These are phyloP conservation scores for Rhamnella rubrinervis DNA, from an alignment of 331 rosid species.

Conservation along the genomic window DNA sequence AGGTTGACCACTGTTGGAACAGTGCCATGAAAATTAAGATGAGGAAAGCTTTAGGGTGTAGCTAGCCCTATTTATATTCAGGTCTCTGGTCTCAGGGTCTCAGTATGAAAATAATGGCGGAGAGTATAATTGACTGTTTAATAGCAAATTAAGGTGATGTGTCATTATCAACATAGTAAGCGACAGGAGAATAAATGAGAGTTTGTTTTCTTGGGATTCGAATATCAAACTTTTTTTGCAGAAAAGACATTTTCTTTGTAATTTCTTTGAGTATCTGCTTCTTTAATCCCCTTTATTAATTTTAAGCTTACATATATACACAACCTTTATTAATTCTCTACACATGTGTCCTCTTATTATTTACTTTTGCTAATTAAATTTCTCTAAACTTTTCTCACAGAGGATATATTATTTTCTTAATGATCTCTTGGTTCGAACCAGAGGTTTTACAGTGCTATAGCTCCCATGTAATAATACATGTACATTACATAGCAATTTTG, in stretches of 20 bases:
- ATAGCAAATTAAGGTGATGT: constrained; percentile 52
- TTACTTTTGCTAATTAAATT: no score
- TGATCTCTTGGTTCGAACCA: no score
- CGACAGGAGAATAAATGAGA: constrained; percentile 59
- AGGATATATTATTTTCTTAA: no score
- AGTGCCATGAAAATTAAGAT: constrained; percentile 21
- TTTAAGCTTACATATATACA: neutral
- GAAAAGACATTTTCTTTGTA: neutral
- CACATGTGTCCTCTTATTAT: no score
- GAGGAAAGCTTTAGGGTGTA: neutral
- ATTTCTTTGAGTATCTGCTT: neutral
- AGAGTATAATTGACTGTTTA: constrained; percentile 46
- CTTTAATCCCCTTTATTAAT: neutral
- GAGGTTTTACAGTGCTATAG: no score
- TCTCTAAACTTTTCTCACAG: no score
- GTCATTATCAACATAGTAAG: constrained; percentile 56
- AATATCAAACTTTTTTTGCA: constrained; percentile 24
- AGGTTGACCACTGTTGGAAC: constrained; percentile 18
- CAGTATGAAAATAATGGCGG: constrained; percentile 32
- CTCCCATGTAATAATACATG: no score
- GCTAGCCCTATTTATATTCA: constrained; percentile 24
- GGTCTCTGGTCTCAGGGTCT: constrained; percentile 10
- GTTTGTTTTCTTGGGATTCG: constrained; percentile 79
- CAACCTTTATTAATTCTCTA: no score
- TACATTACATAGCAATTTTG: no score